A percentile compares a stretch with the other conserved stretches of the same genome.
These are phyloP conservation scores for Alternaria consortialis DNA, from an alignment of 2,329 filamentous ascomycete species.

Conservation along the genomic window DNA sequence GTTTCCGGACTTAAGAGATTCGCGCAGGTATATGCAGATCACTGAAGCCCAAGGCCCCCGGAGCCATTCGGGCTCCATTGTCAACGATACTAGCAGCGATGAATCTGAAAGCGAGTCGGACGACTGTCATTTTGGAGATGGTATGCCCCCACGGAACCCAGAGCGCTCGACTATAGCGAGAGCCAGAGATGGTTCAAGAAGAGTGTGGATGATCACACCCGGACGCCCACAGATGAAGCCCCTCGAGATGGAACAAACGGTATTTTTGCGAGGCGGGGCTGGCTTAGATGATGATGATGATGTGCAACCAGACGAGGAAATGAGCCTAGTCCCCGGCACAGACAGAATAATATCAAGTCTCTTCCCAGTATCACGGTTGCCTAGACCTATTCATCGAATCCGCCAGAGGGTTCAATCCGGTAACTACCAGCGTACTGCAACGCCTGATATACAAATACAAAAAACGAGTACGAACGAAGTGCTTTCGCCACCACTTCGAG, in stretches of 20 bases:
- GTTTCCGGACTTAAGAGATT: neutral
- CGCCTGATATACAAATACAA: neutral
- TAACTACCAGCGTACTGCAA: neutral
- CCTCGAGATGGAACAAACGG: neutral
- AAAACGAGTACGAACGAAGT: neutral
- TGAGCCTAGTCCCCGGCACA: neutral
- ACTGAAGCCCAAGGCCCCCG: neutral
- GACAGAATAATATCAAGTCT: neutral
- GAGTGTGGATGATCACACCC: constrained; percentile 8
- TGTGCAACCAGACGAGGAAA: neutral
- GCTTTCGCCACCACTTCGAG: neutral
- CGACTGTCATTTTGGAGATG: constrained; percentile 7
- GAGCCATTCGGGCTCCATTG: neutral
- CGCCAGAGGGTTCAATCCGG: neutral
- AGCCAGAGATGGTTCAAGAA: neutral
- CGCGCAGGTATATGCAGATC: neutral
- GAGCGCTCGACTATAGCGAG: neutral
- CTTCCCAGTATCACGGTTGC: neutral
- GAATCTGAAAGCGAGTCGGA: neutral
- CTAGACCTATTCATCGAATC: neutral
- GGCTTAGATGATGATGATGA: constrained; percentile 2
- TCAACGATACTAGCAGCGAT: neutral
- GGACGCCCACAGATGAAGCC: neutral
- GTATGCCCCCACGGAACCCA: neutral
- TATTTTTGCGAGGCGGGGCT: constrained; percentile 7